Evolutionary conservation across 2,329 filamentous ascomycete species (phyloP), one percentile per base, ranked within the genome.

Genomic region (Biscogniauxia mediterranea): DNA sequence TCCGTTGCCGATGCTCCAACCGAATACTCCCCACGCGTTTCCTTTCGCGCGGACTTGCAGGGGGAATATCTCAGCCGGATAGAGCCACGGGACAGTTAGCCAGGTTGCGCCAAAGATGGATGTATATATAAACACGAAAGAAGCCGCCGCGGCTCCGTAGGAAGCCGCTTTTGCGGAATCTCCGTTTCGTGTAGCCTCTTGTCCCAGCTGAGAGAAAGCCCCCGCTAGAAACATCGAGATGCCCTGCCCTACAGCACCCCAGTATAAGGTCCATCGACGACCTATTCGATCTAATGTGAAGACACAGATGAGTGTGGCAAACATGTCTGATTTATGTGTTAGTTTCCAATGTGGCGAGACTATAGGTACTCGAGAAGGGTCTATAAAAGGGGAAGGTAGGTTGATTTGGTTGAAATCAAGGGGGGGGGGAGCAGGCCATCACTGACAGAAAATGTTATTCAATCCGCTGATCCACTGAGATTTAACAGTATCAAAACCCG

Each of bases 1-100:
- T 17, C 88, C 89, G 65, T 91, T 91, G 0, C 90, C 89, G 56
- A 92, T 90, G 15, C 81, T 85, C 90, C 89, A 93, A 0, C 90
- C 89, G 0, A 91, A 83, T 0, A 92, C 89, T 20, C 90, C 89
- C 83, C 86, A 92, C 0, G 89, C 88, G 62, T 92, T 92, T 5
- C 89, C 90, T 67, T 89, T 88, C 1, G 90, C 89, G 21, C 90
- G 83, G 0, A 91, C 83, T 62, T 89, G 83, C 0, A 91, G 75
- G 0, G 89, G 89, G 68, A 91, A 92, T 59, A 92, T 92, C 70
- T 93, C 89, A 1, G 89, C 87, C 0, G 87, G 87, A 59, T 89
- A 89, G 0, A 90, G 74, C 85, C 85, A 85, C 0, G 81, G 80
- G 0, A 84, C 80, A 0, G 81, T 85, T 2, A 87, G 69, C 85